Conservation (phyloP, 75 land plant species). For the Sequoia sempervirens region DNA sequence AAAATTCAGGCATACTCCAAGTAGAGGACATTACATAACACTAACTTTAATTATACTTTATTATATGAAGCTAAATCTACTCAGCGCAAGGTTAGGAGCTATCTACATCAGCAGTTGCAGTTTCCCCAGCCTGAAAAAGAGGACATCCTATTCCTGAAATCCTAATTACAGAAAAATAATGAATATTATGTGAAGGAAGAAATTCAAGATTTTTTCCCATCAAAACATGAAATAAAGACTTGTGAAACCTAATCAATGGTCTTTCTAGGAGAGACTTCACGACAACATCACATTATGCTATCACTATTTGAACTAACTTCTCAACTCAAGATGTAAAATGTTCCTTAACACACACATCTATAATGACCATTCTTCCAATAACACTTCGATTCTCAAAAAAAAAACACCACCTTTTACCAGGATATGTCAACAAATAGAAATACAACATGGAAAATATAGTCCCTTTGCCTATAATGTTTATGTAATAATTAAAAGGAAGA, state of each 20-base stretch:
- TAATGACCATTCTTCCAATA: not conserved
- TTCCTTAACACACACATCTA: not conserved
- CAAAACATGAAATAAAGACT: constrained; percentile 1
- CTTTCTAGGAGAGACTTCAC: not conserved
- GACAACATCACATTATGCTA: not conserved
- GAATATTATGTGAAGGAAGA: not conserved
- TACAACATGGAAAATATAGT: not conserved
- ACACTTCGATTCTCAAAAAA: not conserved
- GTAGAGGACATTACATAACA: not conserved
- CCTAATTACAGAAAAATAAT: not conserved
- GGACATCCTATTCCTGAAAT: not conserved
- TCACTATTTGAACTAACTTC: not conserved
- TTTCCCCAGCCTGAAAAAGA: not conserved
- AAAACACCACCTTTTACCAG: not conserved
- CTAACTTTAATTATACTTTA: not conserved
- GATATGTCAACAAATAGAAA: not conserved
- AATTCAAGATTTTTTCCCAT: not conserved
- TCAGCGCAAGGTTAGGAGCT: not conserved
- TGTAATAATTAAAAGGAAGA: not conserved
- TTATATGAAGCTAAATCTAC: not conserved
- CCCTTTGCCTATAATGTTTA: not conserved
- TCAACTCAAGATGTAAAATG: not conserved
- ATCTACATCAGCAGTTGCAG: not conserved
- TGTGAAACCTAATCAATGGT: not conserved
- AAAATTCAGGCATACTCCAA: too few relatives aligned